Conservation (phyloP, 257 asterid genomes). For the Datura wrightii region DNA sequence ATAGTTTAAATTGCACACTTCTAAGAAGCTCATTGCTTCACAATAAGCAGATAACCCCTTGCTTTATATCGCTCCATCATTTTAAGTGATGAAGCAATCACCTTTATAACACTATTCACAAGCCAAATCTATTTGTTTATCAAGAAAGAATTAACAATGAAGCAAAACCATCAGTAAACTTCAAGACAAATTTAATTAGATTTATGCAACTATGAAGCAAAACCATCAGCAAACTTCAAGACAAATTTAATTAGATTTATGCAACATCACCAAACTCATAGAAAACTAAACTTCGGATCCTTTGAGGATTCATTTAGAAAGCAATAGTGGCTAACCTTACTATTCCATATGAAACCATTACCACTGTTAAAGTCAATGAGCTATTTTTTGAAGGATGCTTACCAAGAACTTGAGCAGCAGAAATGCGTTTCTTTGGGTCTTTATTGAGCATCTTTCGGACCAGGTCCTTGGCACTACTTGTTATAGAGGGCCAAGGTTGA, state of each 20-base stretch:
- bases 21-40: not conserved
- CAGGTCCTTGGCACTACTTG: conserved; percentile 76
- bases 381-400: conserved; percentile 24
- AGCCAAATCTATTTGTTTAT: not conserved
- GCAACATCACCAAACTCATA: not conserved
- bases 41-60: not conserved
- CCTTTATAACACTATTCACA: not conserved
- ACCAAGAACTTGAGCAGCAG: conserved; percentile 87
- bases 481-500: conserved; percentile 74
- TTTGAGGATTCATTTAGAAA: conserved; percentile 9
- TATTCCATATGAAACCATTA: not conserved
- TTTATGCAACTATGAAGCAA: not conserved
- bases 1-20: not conserved
- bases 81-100: not conserved
- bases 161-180: not conserved
- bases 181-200: not conserved
- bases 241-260: not conserved
- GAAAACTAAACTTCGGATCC: not conserved
- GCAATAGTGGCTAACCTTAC: not conserved
- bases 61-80: not conserved
- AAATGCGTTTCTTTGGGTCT: conserved; percentile 67
- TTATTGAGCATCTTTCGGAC: conserved; percentile 66
- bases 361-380: not conserved
- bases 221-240: not conserved
- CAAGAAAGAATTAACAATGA: not conserved